Conservation (phyloP, 805 yeast genomes). For the Clavispora santaluciae region DNA sequence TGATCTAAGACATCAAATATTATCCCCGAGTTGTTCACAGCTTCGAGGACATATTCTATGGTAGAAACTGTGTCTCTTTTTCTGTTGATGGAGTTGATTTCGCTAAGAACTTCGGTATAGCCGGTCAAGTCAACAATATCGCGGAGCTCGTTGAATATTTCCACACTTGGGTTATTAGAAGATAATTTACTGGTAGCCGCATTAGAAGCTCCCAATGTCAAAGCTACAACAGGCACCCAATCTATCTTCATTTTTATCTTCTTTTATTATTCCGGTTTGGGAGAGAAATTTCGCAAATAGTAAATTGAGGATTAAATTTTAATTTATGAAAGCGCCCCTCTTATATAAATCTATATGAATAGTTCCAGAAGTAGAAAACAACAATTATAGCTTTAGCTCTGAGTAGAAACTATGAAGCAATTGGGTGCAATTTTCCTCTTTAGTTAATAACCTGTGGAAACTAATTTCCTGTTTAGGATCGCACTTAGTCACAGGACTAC, state of each 20-base stretch:
- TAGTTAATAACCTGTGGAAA: background rate
- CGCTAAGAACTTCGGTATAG: constrained; percentile 10
- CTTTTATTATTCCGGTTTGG: background rate
- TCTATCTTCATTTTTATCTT: background rate
- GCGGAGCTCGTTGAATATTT: background rate
- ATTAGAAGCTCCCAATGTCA: background rate
- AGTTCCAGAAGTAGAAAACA: background rate
- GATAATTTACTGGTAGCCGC: background rate
- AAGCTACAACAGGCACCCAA: background rate
- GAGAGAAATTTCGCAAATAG: background rate
- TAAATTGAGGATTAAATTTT: background rate
- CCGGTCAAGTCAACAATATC: background rate
- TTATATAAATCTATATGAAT: background rate
- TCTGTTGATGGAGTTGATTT: constrained; percentile 6
- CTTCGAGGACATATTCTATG: constrained; percentile 19
- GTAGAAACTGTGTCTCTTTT: constrained; percentile 20
- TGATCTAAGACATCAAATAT: constrained; percentile 32
- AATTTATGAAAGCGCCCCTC: background rate
- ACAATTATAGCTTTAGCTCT: background rate
- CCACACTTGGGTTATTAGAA: background rate
- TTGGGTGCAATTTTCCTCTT: constrained; percentile 3
- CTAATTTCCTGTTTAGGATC: background rate
- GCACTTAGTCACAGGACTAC: background rate
- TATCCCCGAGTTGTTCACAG: constrained; percentile 30
- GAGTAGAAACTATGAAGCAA: background rate